Conservation (phyloP, 345 rosid genomes). For the thale cress (Arabidopsis thaliana) region DNA sequence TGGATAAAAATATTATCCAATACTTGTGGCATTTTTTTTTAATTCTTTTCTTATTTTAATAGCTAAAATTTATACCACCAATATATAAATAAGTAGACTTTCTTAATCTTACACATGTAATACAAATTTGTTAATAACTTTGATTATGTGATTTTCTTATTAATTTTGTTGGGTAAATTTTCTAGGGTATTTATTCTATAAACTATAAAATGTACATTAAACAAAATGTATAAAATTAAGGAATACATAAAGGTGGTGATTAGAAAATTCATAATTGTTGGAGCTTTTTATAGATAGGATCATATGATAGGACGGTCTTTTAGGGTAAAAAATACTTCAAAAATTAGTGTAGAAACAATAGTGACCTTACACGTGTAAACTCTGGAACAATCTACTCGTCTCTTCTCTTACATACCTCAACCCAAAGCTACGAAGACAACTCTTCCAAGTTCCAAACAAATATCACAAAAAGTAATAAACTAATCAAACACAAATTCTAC, state of each 20-base stretch:
- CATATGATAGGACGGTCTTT: constrained; percentile 23
- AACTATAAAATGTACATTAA: background rate
- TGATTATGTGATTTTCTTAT: no score
- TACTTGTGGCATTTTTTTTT: background rate
- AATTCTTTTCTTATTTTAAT: no score
- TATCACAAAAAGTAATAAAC: background rate
- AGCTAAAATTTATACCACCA: background rate
- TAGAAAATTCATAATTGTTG: background rate
- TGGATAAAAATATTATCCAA: background rate
- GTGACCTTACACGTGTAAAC: constrained; percentile 17
- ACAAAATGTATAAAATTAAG: no score
- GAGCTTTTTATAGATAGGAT: constrained; percentile 28
- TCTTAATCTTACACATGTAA: background rate
- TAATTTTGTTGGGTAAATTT: background rate
- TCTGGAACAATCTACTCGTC: constrained; percentile 32
- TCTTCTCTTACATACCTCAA: background rate
- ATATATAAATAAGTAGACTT: background rate
- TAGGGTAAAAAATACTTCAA: background rate
- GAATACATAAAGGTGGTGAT: no score
- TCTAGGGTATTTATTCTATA: background rate
- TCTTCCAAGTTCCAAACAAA: constrained; percentile 19
- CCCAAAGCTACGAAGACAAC: constrained; percentile 22
- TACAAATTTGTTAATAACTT: no score
- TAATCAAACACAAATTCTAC: background rate
- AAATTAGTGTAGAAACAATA: background rate